A percentile compares a stretch with the other conserved stretches of the same genome.
Evolutionary conservation across 495 filamentous ascomycete species (phyloP).

Genomic region (Hyaloscypha bicolor): DNA sequence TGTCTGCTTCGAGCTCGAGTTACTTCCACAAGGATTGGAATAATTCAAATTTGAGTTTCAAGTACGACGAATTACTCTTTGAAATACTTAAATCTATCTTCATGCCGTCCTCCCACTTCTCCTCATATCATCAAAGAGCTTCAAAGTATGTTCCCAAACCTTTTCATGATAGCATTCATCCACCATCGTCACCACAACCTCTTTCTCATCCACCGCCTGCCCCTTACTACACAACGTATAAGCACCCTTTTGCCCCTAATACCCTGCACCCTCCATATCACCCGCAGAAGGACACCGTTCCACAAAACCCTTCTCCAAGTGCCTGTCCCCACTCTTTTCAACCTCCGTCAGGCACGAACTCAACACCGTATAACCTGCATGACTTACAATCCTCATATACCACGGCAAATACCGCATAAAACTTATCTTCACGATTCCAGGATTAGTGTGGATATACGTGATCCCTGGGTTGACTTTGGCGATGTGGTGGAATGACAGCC

Average conservation of each 20-base stretch:
- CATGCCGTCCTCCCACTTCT: neutral
- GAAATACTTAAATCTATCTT: neutral
- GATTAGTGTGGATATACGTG: neutral
- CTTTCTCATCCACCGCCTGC: neutral
- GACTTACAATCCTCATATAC: neutral
- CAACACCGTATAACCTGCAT: neutral
- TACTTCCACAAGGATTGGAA: no score
- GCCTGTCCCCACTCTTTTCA: constrained; percentile 2
- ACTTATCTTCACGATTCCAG: neutral
- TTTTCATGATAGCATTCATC: neutral
- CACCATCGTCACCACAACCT: neutral
- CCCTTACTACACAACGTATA: constrained; percentile 1
- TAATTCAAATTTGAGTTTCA: no score
- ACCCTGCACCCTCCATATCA: neutral
- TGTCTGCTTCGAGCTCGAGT: no score
- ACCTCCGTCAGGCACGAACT: neutral
- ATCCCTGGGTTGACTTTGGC: neutral
- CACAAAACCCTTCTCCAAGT: constrained; percentile 1
- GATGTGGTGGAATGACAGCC: neutral
- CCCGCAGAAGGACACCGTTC: neutral
- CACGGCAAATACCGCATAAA: neutral
- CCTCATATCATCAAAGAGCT: neutral
- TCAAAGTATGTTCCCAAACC: neutral
- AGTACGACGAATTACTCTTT: neutral
- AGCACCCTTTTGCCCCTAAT: neutral